Evolutionary conservation across 768 basidiomycete species (phyloP).

Genomic region (Galerina marginata): DNA sequence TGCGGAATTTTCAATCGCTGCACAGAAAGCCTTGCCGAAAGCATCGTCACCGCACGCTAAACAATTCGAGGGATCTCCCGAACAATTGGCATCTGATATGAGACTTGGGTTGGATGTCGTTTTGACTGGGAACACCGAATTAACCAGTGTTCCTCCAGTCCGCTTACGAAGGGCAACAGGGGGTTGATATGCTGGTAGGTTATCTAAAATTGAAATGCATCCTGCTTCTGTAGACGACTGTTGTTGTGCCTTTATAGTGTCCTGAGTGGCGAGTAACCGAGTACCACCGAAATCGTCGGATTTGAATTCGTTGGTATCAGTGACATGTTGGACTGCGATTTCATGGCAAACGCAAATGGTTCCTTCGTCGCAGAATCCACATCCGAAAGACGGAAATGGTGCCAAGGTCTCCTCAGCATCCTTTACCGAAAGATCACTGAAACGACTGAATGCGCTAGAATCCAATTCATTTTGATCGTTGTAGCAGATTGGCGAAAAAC

Average conservation of each 20-base stretch:
- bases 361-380: constrained; percentile 77
- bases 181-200: constrained; percentile 80
- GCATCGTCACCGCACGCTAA: constrained; percentile 83
- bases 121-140: constrained; percentile 60
- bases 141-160: constrained; percentile 38
- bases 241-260: not conserved
- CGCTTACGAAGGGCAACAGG: constrained; percentile 81
- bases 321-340: constrained; percentile 54
- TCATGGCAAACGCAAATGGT: constrained; percentile 82
- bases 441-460: constrained; percentile 32
- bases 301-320: constrained; percentile 14
- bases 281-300: not conserved
- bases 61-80: constrained; percentile 88
- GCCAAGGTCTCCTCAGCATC: constrained; percentile 29
- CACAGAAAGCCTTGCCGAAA: constrained; percentile 89
- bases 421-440: constrained; percentile 38
- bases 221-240: constrained; percentile 1
- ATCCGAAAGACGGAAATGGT: constrained; percentile 57
- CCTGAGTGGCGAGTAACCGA: not conserved
- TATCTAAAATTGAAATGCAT: constrained; percentile 69
- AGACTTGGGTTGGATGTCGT: constrained; percentile 17
- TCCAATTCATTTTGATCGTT: constrained; percentile 35
- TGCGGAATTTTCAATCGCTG: constrained; percentile 69
- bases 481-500: constrained; percentile 38
- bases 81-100: constrained; percentile 54